phyloP scores from a whole-genome alignment of 176 grass and related monocot species.

The Hordeum marinum region DNA sequence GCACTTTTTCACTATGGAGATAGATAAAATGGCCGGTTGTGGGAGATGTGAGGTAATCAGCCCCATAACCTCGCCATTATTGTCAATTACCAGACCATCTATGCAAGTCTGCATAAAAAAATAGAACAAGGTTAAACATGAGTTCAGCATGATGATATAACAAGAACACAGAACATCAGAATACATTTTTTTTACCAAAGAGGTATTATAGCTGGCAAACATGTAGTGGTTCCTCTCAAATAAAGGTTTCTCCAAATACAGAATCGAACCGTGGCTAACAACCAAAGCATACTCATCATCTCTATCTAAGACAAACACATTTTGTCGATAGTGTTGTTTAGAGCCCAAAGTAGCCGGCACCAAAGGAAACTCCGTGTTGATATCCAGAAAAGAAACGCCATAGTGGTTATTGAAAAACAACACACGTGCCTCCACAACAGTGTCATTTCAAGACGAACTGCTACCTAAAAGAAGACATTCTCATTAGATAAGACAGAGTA shows the following conservation, averaged over 20 bases:
- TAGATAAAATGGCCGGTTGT: not conserved
- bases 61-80: not conserved
- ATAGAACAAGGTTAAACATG: not conserved
- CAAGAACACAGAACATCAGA: not conserved
- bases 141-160: not conserved
- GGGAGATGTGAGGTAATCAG: not conserved
- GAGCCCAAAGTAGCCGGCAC: not conserved
- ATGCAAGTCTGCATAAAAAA: not conserved
- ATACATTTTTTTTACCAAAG: not conserved
- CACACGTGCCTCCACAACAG: not conserved
- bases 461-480: not conserved
- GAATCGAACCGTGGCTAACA: not conserved
- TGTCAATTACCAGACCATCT: not conserved
- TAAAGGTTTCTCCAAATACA: not conserved
- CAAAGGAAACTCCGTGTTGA: not conserved
- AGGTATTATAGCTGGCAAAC: not conserved
- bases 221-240: not conserved
- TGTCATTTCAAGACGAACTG: not conserved
- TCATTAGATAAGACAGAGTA: not conserved
- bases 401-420: not conserved
- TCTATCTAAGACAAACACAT: not conserved
- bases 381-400: not conserved
- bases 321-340: not conserved
- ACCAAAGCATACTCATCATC: not conserved
- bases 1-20: not conserved